Evolutionary conservation across 1,284 basidiomycete species (phyloP), one percentile per base, ranked within the genome.

Genomic region (Boletus hoseneyae): DNA sequence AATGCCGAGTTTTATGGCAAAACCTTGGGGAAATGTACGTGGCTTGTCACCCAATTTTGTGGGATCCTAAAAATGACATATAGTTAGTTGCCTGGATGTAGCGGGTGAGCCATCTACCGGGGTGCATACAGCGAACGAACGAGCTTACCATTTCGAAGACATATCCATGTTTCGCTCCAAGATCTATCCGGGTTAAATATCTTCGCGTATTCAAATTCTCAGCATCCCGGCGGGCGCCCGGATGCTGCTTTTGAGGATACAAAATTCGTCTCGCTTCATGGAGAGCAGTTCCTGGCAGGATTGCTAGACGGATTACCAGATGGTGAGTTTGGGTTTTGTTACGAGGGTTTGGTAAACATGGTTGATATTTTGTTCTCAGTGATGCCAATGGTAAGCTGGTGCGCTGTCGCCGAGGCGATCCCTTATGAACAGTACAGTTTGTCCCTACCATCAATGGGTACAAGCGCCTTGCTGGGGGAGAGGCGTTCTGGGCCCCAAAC

Each of bases 381-480:
- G 41, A 78, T 87, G 75, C 85, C 84, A 16, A 72, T 77, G 73
- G 82, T 81, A 57, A 60, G 66, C 52, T 1, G 12, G 21, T 18
- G 43, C 3, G 7, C 12, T 37, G 11, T 13, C 42, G 9, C 38
- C 37, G 27, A 6, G n/a, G n/a, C 4, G n/a, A 41, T 37, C 9
- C 10, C 23, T 50, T 38, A 63, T 44, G 32, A 34, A 21, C 30
- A 9, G 46, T 43, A 18, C 10, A 89, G 87, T 73, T 97, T 50
- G 94, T 95, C 32, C 93, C 94, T 1, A 97, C 90, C 0, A 88
- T 97, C 69, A 96, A 96, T 64, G 93, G 93, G n/a, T 99, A 98
- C 75, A 99, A 98, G 68, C 90, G 95, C 18, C 81, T 99, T 12
- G 85, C 93, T 15, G 94, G 90, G n/a, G 94, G 94, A 16, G 92